Percentiles rank a stretch among this genome's conserved stretches.
These are phyloP conservation scores for Aspergillus sp. DNA, from an alignment of 2,329 filamentous ascomycete genomes.

Conservation along the genomic window DNA sequence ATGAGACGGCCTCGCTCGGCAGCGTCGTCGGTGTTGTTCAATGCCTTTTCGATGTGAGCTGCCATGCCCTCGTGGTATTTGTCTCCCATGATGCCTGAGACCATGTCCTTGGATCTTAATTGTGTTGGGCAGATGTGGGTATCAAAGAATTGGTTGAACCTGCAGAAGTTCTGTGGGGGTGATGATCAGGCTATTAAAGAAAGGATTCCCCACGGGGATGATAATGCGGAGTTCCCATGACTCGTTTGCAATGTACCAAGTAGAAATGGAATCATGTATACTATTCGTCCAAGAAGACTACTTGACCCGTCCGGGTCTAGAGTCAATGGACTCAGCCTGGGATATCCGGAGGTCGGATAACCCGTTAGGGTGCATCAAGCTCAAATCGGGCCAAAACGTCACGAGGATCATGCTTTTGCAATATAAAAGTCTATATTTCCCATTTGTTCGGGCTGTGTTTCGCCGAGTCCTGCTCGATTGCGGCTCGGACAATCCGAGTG, in stretches of 20 bases:
- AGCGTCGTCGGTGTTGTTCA: not conserved
- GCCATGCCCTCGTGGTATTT: not conserved
- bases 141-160: not conserved
- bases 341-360: not conserved
- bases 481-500: not conserved
- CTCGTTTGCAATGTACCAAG: not conserved
- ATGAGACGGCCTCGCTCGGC: conserved; percentile 3
- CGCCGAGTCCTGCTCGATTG: not conserved
- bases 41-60: not conserved
- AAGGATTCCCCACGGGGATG: not conserved
- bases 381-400: not conserved
- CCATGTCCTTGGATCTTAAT: not conserved
- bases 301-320: not conserved
- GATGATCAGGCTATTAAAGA: not conserved
- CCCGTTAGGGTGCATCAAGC: not conserved
- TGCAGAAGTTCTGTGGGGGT: not conserved
- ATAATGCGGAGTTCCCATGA: not conserved
- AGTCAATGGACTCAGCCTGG: not conserved
- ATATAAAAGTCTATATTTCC: not conserved
- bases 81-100: not conserved
- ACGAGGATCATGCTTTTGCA: not conserved
- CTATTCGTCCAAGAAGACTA: not conserved
- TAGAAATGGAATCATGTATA: no score
- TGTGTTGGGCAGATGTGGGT: not conserved
- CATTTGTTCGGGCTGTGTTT: not conserved